These are phyloP conservation scores for Croton laevigatus DNA, from an alignment of 441 rosid species.

Conservation along the genomic window DNA sequence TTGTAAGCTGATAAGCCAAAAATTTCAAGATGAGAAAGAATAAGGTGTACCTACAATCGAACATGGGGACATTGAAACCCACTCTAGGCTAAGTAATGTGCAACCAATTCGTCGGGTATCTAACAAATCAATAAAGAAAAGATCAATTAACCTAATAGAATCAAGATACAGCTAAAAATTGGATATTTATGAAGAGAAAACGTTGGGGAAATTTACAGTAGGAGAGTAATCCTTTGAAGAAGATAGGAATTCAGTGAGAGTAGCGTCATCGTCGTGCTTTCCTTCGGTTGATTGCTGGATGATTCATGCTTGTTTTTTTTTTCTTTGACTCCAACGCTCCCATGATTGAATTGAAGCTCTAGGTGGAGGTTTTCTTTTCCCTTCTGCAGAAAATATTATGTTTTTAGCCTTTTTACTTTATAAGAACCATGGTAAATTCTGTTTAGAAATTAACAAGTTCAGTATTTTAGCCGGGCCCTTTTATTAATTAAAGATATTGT, in stretches of 20 bases:
- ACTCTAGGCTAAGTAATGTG: constrained; percentile 88
- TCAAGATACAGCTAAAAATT: neutral
- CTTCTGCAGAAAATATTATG: no score
- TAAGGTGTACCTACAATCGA: constrained; percentile 68
- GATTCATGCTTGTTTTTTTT: constrained; percentile 22
- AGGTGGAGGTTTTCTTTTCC: no score
- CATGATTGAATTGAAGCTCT: no score
- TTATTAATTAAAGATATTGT: no score
- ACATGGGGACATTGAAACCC: constrained; percentile 94
- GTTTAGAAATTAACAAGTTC: no score
- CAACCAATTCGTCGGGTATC: constrained; percentile 95
- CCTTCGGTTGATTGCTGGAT: constrained; percentile 27
- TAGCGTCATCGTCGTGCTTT: constrained; percentile 82
- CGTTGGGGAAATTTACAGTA: constrained; percentile 37
- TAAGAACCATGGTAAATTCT: no score
- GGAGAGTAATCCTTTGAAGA: constrained; percentile 88
- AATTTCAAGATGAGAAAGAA: constrained; percentile 10
- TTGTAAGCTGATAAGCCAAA: neutral
- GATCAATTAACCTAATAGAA: no score
- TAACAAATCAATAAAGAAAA: constrained; percentile 20
- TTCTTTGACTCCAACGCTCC: no score
- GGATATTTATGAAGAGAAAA: neutral
- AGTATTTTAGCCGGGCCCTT: no score
- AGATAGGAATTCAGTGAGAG: constrained; percentile 74
- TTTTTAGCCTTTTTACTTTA: no score